A percentile compares a stretch with the other conserved stretches of the same genome.
Evolutionary conservation across 768 basidiomycete species (phyloP).

Genomic region (Dendrothele bispora): DNA sequence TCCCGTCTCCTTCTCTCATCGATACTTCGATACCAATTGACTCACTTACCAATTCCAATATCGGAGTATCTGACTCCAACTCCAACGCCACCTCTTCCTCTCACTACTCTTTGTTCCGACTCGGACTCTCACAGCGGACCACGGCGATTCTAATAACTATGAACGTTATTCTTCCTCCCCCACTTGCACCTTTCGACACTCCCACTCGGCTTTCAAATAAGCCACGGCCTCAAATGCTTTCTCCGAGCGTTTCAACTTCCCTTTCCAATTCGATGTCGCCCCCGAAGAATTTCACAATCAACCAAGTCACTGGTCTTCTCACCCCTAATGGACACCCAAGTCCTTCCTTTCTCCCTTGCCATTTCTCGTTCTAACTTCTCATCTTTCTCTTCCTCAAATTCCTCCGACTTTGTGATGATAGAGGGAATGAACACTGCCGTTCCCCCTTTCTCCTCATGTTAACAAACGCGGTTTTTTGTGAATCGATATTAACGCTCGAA

Average conservation of each 20-base stretch:
- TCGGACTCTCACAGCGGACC: no score
- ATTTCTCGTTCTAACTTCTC: no score
- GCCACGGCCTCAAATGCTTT: slow-evolving; percentile 52
- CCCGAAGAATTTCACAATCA: slow-evolving; percentile 75
- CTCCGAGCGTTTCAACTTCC: slow-evolving; percentile 59
- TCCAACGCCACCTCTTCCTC: no score
- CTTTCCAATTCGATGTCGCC: slow-evolving; percentile 63
- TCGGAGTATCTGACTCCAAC: slow-evolving; percentile 42
- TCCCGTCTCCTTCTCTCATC: no score
- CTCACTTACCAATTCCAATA: slow-evolving; percentile 58
- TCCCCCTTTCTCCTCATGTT: no score
- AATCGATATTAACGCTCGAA: slow-evolving; percentile 68
- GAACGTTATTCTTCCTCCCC: no score
- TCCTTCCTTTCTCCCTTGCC: slow-evolving; percentile 10
- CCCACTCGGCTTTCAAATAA: slow-evolving; percentile 49
- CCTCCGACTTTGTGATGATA: no score
- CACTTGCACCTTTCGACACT: slow-evolving; percentile 78
- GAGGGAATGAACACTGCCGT: no score
- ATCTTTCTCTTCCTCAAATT: no score
- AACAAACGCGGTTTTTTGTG: slow-evolving; percentile 60
- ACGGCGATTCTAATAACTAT: no score
- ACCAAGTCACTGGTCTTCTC: slow-evolving; percentile 44
- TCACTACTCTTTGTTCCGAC: no score
- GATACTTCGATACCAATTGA: no score
- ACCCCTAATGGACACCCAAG: background rate